These are phyloP conservation scores for Boletellus deceptivus DNA, from an alignment of 1,284 basidiomycete species.

Conservation along the genomic window DNA sequence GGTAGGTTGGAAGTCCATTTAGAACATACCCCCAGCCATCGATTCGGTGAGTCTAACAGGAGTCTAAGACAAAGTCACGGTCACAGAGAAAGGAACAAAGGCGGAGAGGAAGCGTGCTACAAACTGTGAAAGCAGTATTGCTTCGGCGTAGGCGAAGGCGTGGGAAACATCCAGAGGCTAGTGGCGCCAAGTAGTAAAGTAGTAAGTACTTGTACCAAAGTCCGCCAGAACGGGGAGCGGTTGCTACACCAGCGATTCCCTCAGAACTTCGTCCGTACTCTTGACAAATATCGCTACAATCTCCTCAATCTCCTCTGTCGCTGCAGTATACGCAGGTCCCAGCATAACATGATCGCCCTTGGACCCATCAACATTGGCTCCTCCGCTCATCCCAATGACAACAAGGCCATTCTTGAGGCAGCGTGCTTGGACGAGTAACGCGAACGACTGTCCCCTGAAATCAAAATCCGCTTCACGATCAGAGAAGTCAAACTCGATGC, in stretches of 20 bases:
- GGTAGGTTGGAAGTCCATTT: conserved; percentile 79
- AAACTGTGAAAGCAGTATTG: conserved; percentile 31
- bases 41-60: conserved; percentile 44
- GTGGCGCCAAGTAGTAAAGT: conserved; percentile 2
- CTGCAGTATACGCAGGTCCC: conserved; percentile 75
- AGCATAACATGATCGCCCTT: conserved; percentile 69
- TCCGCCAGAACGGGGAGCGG: not conserved
- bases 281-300: conserved; percentile 62
- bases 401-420: conserved; percentile 64
- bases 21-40: conserved; percentile 80
- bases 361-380: conserved; percentile 66
- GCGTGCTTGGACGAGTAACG: conserved; percentile 61
- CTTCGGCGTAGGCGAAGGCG: conserved; percentile 29
- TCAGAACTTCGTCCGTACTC: conserved; percentile 62
- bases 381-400: conserved; percentile 70
- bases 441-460: conserved; percentile 54
- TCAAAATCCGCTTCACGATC: conserved; percentile 43
- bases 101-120: conserved; percentile 20
- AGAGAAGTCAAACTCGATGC: conserved; percentile 73
- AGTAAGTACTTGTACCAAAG: not conserved
- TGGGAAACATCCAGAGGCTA: conserved; percentile 27
- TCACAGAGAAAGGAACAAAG: conserved; percentile 28
- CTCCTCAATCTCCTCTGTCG: conserved; percentile 59
- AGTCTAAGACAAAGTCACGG: conserved; percentile 27
- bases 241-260: conserved; percentile 29